Conservation (phyloP, 495 filamentous ascomycete species). For the Amniculicola lignicola region DNA sequence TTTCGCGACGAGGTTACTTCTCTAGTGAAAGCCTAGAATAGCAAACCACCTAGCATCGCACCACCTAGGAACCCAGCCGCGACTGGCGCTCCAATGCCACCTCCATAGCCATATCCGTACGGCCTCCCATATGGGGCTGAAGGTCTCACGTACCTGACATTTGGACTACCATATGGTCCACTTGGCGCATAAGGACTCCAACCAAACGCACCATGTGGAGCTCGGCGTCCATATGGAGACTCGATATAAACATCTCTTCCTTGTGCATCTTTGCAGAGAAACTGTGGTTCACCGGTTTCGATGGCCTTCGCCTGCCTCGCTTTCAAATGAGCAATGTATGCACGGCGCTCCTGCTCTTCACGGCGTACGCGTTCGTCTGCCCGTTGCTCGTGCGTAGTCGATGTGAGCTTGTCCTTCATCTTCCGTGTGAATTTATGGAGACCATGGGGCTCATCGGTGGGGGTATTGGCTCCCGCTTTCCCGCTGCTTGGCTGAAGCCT, state of each 20-base stretch:
- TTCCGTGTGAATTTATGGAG: constrained; percentile 45
- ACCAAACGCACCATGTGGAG: constrained; percentile 34
- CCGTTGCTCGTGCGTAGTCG: constrained; percentile 48
- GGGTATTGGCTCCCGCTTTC: background rate
- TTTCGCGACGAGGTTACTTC: too few relatives aligned
- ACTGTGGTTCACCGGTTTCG: constrained; percentile 48
- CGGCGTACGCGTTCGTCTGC: constrained; percentile 40
- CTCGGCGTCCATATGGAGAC: constrained; percentile 38
- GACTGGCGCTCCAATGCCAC: constrained; percentile 44
- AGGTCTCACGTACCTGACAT: constrained; percentile 47
- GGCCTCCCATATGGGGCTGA: constrained; percentile 45
- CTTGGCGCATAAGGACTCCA: constrained; percentile 46
- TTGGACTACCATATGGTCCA: constrained; percentile 44
- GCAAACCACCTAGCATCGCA: constrained; percentile 41
- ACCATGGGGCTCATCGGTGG: constrained; percentile 23
- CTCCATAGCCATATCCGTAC: constrained; percentile 47
- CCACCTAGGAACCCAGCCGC: constrained; percentile 45
- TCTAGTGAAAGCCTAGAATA: too few relatives aligned
- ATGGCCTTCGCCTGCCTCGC: constrained; percentile 41
- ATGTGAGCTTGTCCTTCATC: constrained; percentile 50
- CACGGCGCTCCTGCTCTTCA: constrained; percentile 41
- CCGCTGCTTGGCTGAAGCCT: background rate
- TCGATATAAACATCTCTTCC: constrained; percentile 51
- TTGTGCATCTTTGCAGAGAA: constrained; percentile 45
- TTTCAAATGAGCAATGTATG: constrained; percentile 43